Conservation (phyloP, 129 eudicot species). For the Chrysanthemum seticuspe region DNA sequence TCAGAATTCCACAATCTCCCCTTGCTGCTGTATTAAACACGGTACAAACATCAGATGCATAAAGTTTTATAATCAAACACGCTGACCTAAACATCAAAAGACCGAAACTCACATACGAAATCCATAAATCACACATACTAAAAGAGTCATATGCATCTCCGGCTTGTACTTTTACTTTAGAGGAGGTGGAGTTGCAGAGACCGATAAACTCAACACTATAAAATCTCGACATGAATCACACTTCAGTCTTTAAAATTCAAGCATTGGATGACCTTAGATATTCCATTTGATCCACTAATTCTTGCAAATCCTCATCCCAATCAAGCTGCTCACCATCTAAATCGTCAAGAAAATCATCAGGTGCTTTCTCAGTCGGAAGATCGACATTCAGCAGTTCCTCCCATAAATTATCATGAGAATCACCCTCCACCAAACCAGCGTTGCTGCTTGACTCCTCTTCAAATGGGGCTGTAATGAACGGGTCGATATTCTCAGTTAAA, state of each 20-base stretch:
- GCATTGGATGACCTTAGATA: conserved; percentile 43
- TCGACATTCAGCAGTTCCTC: conserved; percentile 56
- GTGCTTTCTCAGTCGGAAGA: conserved; percentile 24
- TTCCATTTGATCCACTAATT: conserved; percentile 71
- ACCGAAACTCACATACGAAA: conserved; percentile 12
- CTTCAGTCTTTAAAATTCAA: conserved; percentile 17
- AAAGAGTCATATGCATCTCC: conserved; percentile 23
- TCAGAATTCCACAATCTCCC: conserved; percentile 44
- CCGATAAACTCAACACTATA: conserved; percentile 19
- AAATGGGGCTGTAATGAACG: conserved; percentile 42
- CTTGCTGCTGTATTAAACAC: conserved; percentile 22
- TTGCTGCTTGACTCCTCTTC: conserved; percentile 47
- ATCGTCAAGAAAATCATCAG: conserved; percentile 49
- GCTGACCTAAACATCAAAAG: conserved; percentile 8
- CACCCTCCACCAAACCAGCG: conserved; percentile 32
- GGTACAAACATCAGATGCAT: conserved; percentile 30
- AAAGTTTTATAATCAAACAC: neutral
- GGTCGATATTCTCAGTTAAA: conserved; percentile 45
- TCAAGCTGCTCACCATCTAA: conserved; percentile 51
- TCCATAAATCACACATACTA: neutral
- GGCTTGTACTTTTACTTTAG: conserved; percentile 21
- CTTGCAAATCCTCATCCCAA: conserved; percentile 77
- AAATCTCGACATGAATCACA: conserved; percentile 15
- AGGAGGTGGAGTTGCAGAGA: conserved; percentile 40
- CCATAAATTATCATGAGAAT: conserved; percentile 44